Evolutionary conservation across 768 basidiomycete genomes (phyloP), one percentile per base, ranked within the genome.

Genomic region (Suillus hirtellus): DNA sequence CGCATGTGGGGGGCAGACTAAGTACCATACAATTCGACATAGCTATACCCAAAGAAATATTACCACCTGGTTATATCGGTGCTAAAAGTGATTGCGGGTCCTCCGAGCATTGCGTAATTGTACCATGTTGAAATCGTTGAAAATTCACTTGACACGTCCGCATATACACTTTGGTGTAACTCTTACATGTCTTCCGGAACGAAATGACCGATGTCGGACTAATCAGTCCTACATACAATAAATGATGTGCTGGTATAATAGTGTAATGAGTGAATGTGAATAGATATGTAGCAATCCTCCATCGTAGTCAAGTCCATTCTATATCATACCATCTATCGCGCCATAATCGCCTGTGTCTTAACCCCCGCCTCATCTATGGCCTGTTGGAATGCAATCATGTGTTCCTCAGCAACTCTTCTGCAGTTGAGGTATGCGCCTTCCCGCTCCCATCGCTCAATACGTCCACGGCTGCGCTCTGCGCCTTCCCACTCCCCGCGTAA

Each of bases 401-500:
- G 90, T 70, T 92, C 92, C 68, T 88, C 78, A n/a, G 92, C 92
- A 59, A 93, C 74, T 69, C 68, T 65, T 60, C 75, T 68, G 60
- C 67, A 43, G 60, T 64, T 62, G 63, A 73, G 50, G 76, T 77
- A 12, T 78, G 80, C 34, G 84, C 84, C 63, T 76, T 74, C 90
- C 9, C 84, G 81, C 70, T 95, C 93, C 93, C 93, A 94, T 72
- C 80, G 82, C 74, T 92, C 91, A 62, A 95, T 92, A 72, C 80
- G 84, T 63, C 81, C 70, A 40, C 89, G 83, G 70, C 93, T 95
- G 53, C 86, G 83, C 72, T 95, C 93, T 46, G 92, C 93, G 65
- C 88, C 90, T 67, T 95, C 93, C 83, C 88, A 92, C 61, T 95
- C 93, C 38, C 84, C 81, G 61, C 88, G 83, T 89, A 90, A 92